Base-by-base conservation (phyloP, 345 rosid species). In the Leavenworthia alabamica region DNA sequence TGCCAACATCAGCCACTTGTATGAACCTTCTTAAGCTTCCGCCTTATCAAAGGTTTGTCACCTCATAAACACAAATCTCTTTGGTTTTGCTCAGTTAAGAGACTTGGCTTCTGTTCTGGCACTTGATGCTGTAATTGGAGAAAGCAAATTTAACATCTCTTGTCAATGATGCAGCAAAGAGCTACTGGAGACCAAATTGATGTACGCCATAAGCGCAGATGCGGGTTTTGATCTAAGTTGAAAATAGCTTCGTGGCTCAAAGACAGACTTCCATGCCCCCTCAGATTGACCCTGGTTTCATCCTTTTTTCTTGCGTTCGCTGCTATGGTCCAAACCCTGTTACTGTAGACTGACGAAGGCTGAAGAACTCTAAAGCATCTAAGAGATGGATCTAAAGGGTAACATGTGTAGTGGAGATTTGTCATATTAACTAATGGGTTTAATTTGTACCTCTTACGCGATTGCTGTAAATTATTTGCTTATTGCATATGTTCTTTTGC, bases 1-100 rank as follows among this genome's bases (percentile, higher is more conserved):
- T 93, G 67, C 99, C 99, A 0, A 93, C 99, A 33, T 71, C 97
- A 36, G 99, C 97, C 49, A 93, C 99, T 63, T 93, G 99, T 66
- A 93, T 93, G 99, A 93, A 93, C 78, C 94, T 89, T 75, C 86
- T 93, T 17, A 93, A 93, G 83, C 99, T 93, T 80, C 99, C 99
- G 7, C 97, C 99, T 5, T 93, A 93, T 62, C 75, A 86, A 77
- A 93, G 99, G 97, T 93, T 68, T 73, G 82, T 81, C 66, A 52
- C 53, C 14, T 54, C 47, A 24, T 60, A 35, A 35, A 7, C 9
- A 26, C 33, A 26, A 20, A 12, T 37, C 68, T 19, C 13, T 26
- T 53, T 60, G 57, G 44, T 20, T 45, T 22, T 60, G 23, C 40
- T 31, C 11, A 47, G 23, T 44, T 8, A 19, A 17, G 17, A 36